Evolutionary conservation across 2,329 filamentous ascomycete species (phyloP).

Genomic region (Teratosphaeria zuluensis): DNA sequence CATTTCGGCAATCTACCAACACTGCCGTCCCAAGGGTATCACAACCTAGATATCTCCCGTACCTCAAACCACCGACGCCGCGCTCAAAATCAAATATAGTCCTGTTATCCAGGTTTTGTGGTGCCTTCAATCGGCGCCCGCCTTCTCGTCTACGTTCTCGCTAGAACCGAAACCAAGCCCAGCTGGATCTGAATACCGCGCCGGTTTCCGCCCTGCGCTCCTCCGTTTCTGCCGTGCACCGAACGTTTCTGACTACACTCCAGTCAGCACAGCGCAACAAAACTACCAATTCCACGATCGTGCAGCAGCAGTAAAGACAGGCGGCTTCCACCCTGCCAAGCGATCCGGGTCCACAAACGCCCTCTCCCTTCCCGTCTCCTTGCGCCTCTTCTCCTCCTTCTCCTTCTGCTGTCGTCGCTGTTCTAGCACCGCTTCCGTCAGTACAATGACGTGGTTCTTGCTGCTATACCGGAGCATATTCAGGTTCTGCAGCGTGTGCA

Average conservation of each 20-base stretch:
- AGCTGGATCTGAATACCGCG: not conserved
- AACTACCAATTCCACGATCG: conserved; percentile 88
- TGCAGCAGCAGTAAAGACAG: conserved; percentile 80
- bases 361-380: conserved; percentile 68
- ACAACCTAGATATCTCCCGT: not conserved
- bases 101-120: not conserved
- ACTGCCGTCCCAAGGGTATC: not conserved
- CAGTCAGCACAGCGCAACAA: not conserved
- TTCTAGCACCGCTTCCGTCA: conserved; percentile 71
- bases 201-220: not conserved
- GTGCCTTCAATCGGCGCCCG: not conserved
- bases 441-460: conserved; percentile 90
- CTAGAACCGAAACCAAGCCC: not conserved
- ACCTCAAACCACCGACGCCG: not conserved
- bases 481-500: conserved; percentile 85
- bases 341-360: conserved; percentile 65
- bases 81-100: not conserved
- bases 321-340: conserved; percentile 83
- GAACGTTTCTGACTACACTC: not conserved
- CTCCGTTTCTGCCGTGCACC: not conserved
- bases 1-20: not conserved
- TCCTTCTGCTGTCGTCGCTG: conserved; percentile 56
- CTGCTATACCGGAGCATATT: conserved; percentile 95
- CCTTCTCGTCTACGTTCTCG: not conserved
- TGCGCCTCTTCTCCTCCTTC: conserved; percentile 59